These are phyloP conservation scores for Petasospora rhodanensis DNA, from an alignment of 1,139 yeast species.

Conservation along the genomic window DNA sequence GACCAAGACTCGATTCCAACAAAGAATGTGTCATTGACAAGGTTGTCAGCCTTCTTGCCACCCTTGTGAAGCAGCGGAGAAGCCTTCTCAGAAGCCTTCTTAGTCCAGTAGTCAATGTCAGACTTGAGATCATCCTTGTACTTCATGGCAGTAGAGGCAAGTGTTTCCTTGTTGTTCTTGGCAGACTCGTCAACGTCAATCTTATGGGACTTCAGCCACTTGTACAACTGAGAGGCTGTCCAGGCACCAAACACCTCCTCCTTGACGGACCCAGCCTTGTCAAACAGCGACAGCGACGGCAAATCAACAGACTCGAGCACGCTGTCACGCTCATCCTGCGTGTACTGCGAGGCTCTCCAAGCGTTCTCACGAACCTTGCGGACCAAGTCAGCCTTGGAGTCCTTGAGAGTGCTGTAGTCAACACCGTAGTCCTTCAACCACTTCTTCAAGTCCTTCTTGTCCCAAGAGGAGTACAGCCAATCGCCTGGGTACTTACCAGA, in stretches of 20 bases:
- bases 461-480: constrained; percentile 47
- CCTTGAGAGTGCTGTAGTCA: constrained; percentile 35
- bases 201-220: constrained; percentile 45
- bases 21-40: constrained; percentile 42
- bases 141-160: constrained; percentile 35
- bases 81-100: constrained; percentile 29
- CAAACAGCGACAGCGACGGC: constrained; percentile 34
- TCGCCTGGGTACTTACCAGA: constrained; percentile 49
- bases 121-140: constrained; percentile 31
- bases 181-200: constrained; percentile 34
- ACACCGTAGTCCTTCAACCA: constrained; percentile 46
- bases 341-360: constrained; percentile 35
- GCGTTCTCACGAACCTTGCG: constrained; percentile 39
- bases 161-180: constrained; percentile 33
- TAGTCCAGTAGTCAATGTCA: constrained; percentile 39
- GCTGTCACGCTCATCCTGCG: constrained; percentile 35
- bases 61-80: constrained; percentile 31
- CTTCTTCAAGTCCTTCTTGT: constrained; percentile 36
- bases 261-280: constrained; percentile 37
- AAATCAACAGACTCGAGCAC: constrained; percentile 38
- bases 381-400: constrained; percentile 40
- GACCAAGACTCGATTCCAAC: constrained; percentile 45
- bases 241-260: constrained; percentile 45
- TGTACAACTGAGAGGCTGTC: constrained; percentile 40
- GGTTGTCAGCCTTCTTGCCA: constrained; percentile 28